These are phyloP conservation scores for Colletotrichum chlorophyti DNA, from an alignment of 2,329 filamentous ascomycete genomes.

Conservation along the genomic window DNA sequence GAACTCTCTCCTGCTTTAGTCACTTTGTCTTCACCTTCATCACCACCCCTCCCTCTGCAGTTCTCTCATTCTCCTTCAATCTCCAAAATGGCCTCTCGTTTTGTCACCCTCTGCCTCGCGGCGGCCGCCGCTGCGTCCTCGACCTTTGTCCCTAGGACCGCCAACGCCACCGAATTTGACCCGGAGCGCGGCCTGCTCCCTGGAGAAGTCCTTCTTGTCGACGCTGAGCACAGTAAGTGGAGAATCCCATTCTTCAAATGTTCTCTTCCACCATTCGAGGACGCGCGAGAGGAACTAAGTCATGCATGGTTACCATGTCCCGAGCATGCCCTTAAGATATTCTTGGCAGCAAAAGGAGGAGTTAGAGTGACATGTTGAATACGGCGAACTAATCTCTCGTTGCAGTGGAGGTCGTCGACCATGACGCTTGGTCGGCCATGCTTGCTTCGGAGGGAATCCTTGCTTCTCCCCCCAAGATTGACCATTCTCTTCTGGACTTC, in stretches of 20 bases:
- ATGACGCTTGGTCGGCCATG: background rate
- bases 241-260: too few species aligned
- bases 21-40: background rate
- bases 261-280: background rate
- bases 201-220: conserved; percentile 12
- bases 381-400: background rate
- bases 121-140: conserved; percentile 1
- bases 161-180: conserved; percentile 7
- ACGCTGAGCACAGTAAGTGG: conserved; percentile 10
- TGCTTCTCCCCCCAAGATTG: background rate
- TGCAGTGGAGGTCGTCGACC: conserved; percentile 12
- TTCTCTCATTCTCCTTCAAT: background rate
- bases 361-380: too few species aligned
- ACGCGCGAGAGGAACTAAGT: background rate
- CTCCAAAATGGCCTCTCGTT: conserved; percentile 4
- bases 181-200: background rate
- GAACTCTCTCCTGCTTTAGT: too few species aligned
- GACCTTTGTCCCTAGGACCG: conserved; percentile 1
- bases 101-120: conserved; percentile 13
- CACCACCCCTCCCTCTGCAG: background rate
- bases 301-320: too few species aligned
- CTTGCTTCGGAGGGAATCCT: background rate
- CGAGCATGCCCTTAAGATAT: too few species aligned
- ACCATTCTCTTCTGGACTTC: conserved; percentile 5
- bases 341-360: too few species aligned